A percentile compares a stretch with the other conserved stretches of the same genome.
These are phyloP conservation scores for Crucihimalaya himalaica DNA, from an alignment of 345 rosid species.

Conservation along the genomic window DNA sequence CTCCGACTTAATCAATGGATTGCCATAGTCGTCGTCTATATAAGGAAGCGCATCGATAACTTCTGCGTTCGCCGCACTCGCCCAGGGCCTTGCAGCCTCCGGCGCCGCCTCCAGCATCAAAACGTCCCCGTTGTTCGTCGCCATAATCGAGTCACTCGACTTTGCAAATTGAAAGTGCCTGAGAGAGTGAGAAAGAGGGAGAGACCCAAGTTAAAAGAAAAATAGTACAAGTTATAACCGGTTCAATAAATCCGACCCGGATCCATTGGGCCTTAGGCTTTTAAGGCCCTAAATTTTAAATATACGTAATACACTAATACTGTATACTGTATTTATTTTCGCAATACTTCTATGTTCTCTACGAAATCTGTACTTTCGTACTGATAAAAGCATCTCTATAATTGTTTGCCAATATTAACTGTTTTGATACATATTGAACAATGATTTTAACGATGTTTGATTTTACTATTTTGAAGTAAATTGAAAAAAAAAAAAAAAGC, in stretches of 20 bases:
- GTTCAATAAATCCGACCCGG: constrained; percentile 21
- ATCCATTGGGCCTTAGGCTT: background rate
- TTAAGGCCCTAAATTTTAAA: background rate
- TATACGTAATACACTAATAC: background rate
- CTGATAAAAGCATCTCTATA: background rate
- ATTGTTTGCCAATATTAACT: background rate
- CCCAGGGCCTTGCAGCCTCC: constrained; percentile 66
- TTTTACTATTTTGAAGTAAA: background rate
- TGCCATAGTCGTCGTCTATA: constrained; percentile 89
- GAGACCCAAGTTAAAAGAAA: background rate
- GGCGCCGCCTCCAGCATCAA: constrained; percentile 85
- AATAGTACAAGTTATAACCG: background rate
- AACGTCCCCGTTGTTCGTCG: constrained; percentile 52
- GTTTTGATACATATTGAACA: constrained; percentile 25
- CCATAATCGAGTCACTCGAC: constrained; percentile 30
- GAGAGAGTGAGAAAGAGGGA: background rate
- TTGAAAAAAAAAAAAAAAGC: background rate
- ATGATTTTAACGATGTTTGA: background rate
- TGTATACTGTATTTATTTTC: too few relatives aligned
- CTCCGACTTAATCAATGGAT: constrained; percentile 73
- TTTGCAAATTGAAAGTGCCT: constrained; percentile 11
- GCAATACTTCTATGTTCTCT: background rate
- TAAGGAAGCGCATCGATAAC: constrained; percentile 90
- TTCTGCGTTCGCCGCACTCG: constrained; percentile 60
- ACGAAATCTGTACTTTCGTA: background rate